These are phyloP conservation scores for Alopecurus myosuroides DNA, from an alignment of 176 grass and related monocot genomes.

Conservation along the genomic window DNA sequence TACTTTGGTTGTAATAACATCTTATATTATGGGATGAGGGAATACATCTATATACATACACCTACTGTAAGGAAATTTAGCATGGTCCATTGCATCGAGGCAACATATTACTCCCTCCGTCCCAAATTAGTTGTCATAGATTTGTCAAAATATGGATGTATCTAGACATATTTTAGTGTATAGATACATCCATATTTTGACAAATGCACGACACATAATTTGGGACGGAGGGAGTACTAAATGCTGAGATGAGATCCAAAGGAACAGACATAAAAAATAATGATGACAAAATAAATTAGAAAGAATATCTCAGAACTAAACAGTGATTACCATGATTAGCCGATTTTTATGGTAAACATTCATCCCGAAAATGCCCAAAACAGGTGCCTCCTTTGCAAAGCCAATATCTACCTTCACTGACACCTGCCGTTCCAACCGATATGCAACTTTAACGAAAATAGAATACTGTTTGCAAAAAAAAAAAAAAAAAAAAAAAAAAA, in stretches of 20 bases:
- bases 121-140: too few relatives aligned
- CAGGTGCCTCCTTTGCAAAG: conserved; percentile 95
- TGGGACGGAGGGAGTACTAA: too few relatives aligned
- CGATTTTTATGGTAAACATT: conserved; percentile 99
- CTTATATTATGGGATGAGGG: too few relatives aligned
- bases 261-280: background rate
- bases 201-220: too few relatives aligned
- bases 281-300: background rate
- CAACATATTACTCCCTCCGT: too few relatives aligned
- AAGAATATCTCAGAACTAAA: background rate
- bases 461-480: background rate
- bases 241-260: background rate
- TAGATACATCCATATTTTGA: too few relatives aligned
- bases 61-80: background rate
- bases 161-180: too few relatives aligned
- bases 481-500: background rate
- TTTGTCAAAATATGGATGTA: too few relatives aligned
- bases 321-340: conserved; percentile 75
- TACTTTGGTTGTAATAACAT: too few relatives aligned
- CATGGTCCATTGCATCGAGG: background rate
- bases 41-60: background rate
- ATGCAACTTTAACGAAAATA: conserved; percentile 14
- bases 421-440: conserved; percentile 37
- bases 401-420: conserved; percentile 68
- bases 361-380: conserved; percentile 96